Conservation (phyloP, 2,329 filamentous ascomycete species). For the Aureobasidium sp. region DNA sequence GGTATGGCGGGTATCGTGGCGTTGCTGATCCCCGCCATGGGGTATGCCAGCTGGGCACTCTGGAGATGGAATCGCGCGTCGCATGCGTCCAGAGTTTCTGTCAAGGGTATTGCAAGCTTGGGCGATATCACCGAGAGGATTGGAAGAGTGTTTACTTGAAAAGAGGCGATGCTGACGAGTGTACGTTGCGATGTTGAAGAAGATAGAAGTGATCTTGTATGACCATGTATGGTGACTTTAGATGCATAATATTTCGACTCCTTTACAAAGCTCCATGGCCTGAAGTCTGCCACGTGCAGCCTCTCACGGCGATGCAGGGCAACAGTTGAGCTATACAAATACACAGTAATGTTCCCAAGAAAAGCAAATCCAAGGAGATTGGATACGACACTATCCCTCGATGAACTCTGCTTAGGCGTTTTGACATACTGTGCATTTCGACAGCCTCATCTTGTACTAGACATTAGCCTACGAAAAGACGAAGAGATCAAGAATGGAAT, state of each 20-base stretch:
- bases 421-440: neutral
- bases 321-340: neutral
- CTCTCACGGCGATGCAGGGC: no score
- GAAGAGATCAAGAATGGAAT: no score
- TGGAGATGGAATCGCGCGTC: slow-evolving; percentile 23
- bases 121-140: slow-evolving; percentile 18
- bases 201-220: neutral
- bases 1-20: slow-evolving; percentile 44
- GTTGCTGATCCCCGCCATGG: slow-evolving; percentile 26
- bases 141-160: slow-evolving; percentile 20
- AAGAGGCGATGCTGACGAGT: neutral
- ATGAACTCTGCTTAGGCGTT: neutral
- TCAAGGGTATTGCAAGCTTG: slow-evolving; percentile 14
- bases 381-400: neutral
- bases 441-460: no score
- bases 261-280: neutral
- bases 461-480: no score
- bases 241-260: neutral
- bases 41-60: slow-evolving; percentile 24
- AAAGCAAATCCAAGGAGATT: no score
- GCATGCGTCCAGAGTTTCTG: neutral
- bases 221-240: neutral
- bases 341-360: no score
- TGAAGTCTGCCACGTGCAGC: no score
- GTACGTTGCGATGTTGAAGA: neutral